Conservation (phyloP, 2,329 filamentous ascomycete species). For the Diaporthe australafricana region DNA sequence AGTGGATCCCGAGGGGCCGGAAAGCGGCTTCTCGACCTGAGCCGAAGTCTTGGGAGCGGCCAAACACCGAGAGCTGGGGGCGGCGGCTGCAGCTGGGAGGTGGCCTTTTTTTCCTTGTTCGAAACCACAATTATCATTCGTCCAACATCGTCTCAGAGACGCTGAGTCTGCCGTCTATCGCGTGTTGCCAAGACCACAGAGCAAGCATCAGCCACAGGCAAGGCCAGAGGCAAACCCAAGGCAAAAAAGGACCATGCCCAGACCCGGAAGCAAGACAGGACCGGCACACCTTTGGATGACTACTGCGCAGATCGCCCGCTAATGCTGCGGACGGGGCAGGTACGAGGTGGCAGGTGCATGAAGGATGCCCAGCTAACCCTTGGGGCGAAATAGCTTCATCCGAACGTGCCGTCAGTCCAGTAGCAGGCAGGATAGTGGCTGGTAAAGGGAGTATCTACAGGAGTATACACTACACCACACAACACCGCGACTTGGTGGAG, state of each 20-base stretch:
- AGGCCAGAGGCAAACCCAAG: not conserved
- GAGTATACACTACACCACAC: not conserved
- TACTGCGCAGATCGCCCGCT: conserved; percentile 22
- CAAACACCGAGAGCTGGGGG: conserved; percentile 24
- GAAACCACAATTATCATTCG: not conserved
- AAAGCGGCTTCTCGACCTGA: conserved; percentile 20
- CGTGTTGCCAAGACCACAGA: conserved; percentile 21
- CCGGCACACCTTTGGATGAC: not conserved
- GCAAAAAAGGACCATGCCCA: not conserved
- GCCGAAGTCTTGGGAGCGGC: conserved; percentile 22
- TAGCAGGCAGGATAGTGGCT: not conserved
- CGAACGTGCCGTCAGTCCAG: conserved; percentile 14
- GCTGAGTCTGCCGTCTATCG: not conserved
- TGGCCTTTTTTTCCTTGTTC: not conserved
- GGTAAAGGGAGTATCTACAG: not conserved
- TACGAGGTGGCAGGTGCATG: conserved; percentile 27
- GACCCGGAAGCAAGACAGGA: not conserved
- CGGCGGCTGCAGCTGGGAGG: not conserved
- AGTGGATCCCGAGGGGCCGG: conserved; percentile 23
- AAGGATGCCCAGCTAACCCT: conserved; percentile 10
- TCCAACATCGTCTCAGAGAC: not conserved
- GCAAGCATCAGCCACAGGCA: conserved; percentile 1
- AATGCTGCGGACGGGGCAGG: conserved; percentile 24
- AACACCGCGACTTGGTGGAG: not conserved
- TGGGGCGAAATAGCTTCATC: not conserved